Evolutionary conservation across 352 stramenopile genomes (phyloP), one percentile per base, ranked within the genome.

Genomic region (Globisporangium emineosum): DNA sequence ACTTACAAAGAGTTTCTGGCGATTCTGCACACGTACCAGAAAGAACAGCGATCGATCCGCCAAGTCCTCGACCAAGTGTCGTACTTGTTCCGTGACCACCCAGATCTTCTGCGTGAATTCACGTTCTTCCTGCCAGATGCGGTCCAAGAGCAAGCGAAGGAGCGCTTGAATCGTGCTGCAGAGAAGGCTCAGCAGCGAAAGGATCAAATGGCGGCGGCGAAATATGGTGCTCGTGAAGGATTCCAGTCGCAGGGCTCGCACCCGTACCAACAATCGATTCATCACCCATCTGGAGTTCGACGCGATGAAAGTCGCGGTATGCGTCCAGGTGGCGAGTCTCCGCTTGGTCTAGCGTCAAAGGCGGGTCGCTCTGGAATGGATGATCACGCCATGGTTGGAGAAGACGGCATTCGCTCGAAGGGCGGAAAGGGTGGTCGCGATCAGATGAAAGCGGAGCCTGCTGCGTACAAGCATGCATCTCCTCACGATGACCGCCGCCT

Each of bases 21-120:
- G 62, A 99, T 99, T 70, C 71, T 99, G 56, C 97, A 99, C 79
- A 99, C 97, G 19, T 99, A 99, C 76, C 97, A 99, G 78, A 99
- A 99, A 70, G 97, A 99, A 76, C 97, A 99, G 72, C 88, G 97
- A 13, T 97, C 92, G 9, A 99, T 99, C 64, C 98, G 98, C 58
- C 94, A 99, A 55, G 84, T 96, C 35, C 67, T 99, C 15, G 97
- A 99, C 73, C 96, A 99, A 85, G 97, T 99, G 0, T 99, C 97
- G 5, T 80, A 97, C 25, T 79, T 99, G 23, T 99, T 99, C 84
- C 93, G 96, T 0, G 97, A 99, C 71, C 97, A 99, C 75, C 92
- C 97, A 1, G 98, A 99, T 79, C 76, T 99, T 15, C 77, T 99
- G 23, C 98, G 98, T 42, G 96, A 99, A 68, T 99, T 99, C 70